Base-by-base conservation (phyloP, 2,329 filamentous ascomycete genomes). In the Pyrenophora graminea region DNA sequence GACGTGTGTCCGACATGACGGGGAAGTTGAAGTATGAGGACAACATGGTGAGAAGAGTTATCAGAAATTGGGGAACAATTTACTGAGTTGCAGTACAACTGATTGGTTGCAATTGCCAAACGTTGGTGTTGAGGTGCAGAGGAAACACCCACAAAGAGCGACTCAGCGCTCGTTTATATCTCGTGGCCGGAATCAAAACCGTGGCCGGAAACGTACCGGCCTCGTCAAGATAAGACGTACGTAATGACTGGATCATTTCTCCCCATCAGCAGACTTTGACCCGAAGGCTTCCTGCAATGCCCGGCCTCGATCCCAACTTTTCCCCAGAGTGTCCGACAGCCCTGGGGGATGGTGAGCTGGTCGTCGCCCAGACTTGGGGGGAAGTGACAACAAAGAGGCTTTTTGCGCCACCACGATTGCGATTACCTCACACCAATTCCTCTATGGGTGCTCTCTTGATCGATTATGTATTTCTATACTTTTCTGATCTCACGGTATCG, bases 1-100 rank as follows among this genome's bases (percentile, higher is more conserved):
- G 84, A 68, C 74, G 79, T 51, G 84, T 81, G 74, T 88, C 86
- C 49, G 79, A 75, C 37, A 90, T 79, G 73, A 90, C 82, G 47
- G 79, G 74, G 70, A 89, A 89, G 56, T 70, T 50, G 45, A 74
- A 72, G n/a, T 56, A 48, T 38, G 64, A 53, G 27, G 56, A 47
- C 47, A 64, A 43, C 66, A 71, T 71, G 40, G 30, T 87, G 86
- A 32, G 21, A 39, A 38, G 31, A 48, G 42, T 6, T 45, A 23
- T 15, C 27, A 23, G 37, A 7, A 45, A 43, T 18, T 8, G 39
- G 44, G 27, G 3, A 25, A 44, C 41, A 45, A 37, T 19, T 51
- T 27, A 15, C 12, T 34, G 39, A 33, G 40, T 23, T 27, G 51
- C 13, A 48, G 21, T 48, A 13, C 17, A 49, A 39, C 30, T 21